These are phyloP conservation scores for Aegilops sharonensis DNA, from an alignment of 176 grass and related monocot genomes.

Conservation along the genomic window DNA sequence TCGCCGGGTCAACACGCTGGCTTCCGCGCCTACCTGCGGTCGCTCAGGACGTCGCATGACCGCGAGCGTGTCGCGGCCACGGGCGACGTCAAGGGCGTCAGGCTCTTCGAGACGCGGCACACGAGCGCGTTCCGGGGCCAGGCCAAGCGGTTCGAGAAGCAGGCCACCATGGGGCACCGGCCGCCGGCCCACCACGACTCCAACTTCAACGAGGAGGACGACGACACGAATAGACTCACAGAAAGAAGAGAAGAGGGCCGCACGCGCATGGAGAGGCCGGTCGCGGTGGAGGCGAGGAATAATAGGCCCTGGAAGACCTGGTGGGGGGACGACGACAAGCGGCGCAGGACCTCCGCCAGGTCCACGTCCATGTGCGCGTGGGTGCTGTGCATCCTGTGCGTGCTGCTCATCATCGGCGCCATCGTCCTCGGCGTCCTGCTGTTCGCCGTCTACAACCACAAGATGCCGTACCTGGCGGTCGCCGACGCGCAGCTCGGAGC, in stretches of 20 bases:
- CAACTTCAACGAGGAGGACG: neutral
- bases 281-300: neutral
- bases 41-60: neutral
- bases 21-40: neutral
- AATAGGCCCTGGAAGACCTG: neutral
- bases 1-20: neutral
- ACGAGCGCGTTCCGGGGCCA: neutral
- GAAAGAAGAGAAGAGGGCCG: neutral
- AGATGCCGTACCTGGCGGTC: constrained; percentile 51
- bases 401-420: constrained; percentile 24
- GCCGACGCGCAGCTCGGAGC: constrained; percentile 37
- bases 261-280: neutral
- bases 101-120: neutral
- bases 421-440: constrained; percentile 39
- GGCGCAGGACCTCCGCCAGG: neutral
- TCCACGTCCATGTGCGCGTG: neutral
- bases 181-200: neutral
- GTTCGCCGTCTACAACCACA: constrained; percentile 54
- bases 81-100: neutral
- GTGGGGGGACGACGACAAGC: neutral
- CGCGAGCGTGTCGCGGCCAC: neutral
- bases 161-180: neutral
- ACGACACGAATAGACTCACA: neutral
- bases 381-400: constrained; percentile 34
- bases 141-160: neutral